phyloP scores from a whole-genome alignment of 1,284 basidiomycete species.

The Ceratobasidium sp. region DNA sequence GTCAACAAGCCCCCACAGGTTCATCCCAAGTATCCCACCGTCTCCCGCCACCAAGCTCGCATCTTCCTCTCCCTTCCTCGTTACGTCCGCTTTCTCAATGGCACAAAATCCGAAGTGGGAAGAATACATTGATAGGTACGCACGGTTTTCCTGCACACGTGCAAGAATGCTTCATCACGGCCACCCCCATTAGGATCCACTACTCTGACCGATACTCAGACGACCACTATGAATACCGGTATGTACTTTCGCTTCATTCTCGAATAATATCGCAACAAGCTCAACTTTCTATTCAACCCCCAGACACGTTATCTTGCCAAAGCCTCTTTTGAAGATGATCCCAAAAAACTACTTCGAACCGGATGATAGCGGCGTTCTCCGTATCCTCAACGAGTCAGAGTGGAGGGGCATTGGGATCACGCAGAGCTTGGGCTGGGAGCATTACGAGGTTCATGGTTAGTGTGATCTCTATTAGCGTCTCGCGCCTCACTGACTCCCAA shows the following conservation, averaged over 20 bases:
- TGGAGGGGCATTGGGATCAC: constrained; percentile 97
- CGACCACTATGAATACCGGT: constrained; percentile 71
- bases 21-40: constrained; percentile 10
- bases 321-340: constrained; percentile 85
- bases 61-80: constrained; percentile 19
- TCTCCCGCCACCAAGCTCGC: constrained; percentile 27
- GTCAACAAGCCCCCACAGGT: constrained; percentile 34
- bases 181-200: constrained; percentile 67
- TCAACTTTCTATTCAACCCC: neutral
- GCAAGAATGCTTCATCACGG: constrained; percentile 38
- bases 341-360: constrained; percentile 77
- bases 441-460: constrained; percentile 95
- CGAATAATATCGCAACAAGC: neutral
- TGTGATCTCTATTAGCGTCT: constrained; percentile 41
- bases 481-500: constrained; percentile 6
- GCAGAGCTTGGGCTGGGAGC: constrained; percentile 96
- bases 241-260: neutral
- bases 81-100: constrained; percentile 21
- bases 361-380: constrained; percentile 79
- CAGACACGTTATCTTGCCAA: constrained; percentile 91
- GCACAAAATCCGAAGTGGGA: constrained; percentile 51
- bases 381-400: constrained; percentile 86
- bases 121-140: constrained; percentile 67
- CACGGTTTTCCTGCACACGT: constrained; percentile 42
- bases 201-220: constrained; percentile 87